Conservation (phyloP, 352 stramenopile genomes). For the Phytophthora idaei region DNA sequence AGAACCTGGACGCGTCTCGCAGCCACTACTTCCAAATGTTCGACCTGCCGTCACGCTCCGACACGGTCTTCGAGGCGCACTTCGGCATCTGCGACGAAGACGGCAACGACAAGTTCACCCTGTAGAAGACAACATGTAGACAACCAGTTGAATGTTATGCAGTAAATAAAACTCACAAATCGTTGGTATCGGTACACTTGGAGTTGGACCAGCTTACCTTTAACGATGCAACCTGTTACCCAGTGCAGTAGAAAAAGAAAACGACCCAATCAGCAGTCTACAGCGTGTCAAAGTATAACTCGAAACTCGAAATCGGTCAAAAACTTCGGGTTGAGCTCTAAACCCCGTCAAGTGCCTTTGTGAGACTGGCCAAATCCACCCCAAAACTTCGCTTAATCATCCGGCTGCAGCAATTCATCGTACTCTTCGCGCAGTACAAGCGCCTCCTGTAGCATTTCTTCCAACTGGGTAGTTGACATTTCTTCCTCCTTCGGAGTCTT, state of each 20-base stretch:
- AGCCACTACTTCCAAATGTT: slow-evolving; percentile 73
- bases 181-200: background rate
- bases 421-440: slow-evolving; percentile 72
- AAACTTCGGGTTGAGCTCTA: slow-evolving; percentile 25
- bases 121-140: slow-evolving; percentile 18
- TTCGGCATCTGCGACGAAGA: slow-evolving; percentile 49
- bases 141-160: background rate
- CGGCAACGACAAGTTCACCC: slow-evolving; percentile 47
- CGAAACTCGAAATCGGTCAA: background rate
- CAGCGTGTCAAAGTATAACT: background rate
- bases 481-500: slow-evolving; percentile 35
- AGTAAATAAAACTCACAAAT: background rate
- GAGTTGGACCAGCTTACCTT: background rate
- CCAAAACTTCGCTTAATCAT: slow-evolving; percentile 11
- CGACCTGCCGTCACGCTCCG: slow-evolving; percentile 53
- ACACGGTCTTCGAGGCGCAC: slow-evolving; percentile 51
- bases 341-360: slow-evolving; percentile 1
- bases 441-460: slow-evolving; percentile 74
- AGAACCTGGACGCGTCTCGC: slow-evolving; percentile 38
- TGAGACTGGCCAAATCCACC: background rate
- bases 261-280: background rate
- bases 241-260: background rate
- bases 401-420: slow-evolving; percentile 66
- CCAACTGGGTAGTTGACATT: slow-evolving; percentile 59
- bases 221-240: background rate